phyloP scores from a whole-genome alignment of 2,329 filamentous ascomycete genomes.

The Neofusicoccum laricinum region DNA sequence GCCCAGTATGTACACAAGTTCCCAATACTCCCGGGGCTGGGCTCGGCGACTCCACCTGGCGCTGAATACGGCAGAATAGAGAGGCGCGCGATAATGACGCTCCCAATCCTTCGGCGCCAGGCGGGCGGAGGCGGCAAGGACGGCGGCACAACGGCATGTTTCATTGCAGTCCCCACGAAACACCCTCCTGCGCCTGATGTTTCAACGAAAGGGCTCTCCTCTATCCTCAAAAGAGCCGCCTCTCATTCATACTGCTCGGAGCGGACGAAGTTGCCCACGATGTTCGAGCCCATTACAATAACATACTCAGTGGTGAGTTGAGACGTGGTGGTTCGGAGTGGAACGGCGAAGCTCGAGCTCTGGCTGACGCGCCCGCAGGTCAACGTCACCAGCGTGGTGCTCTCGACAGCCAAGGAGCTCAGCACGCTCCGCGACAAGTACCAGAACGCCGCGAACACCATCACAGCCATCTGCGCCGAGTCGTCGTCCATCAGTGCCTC shows the following conservation, averaged over 20 bases:
- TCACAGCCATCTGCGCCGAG: constrained; percentile 33
- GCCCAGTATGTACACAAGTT: neutral
- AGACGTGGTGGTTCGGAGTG: no score
- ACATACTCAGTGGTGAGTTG: neutral
- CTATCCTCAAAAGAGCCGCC: neutral
- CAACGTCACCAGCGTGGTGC: constrained; percentile 25
- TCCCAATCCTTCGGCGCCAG: no score
- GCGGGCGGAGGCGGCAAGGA: neutral
- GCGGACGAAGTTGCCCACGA: neutral
- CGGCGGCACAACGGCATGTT: neutral
- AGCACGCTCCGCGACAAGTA: constrained; percentile 30
- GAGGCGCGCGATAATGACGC: no score
- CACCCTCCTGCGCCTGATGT: neutral
- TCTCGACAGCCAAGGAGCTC: constrained; percentile 29
- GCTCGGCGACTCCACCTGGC: no score
- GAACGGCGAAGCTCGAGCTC: no score
- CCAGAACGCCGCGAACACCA: constrained; percentile 30
- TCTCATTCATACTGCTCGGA: neutral
- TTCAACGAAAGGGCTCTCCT: neutral
- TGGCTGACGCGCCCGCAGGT: constrained; percentile 14
- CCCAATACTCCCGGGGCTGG: neutral
- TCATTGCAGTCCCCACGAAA: neutral
- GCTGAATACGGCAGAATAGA: no score
- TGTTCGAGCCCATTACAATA: neutral
- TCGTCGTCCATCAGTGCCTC: constrained; percentile 33